Evolutionary conservation across 352 stramenopile species (phyloP).

Genomic region (Phytophthora citrophthora): DNA sequence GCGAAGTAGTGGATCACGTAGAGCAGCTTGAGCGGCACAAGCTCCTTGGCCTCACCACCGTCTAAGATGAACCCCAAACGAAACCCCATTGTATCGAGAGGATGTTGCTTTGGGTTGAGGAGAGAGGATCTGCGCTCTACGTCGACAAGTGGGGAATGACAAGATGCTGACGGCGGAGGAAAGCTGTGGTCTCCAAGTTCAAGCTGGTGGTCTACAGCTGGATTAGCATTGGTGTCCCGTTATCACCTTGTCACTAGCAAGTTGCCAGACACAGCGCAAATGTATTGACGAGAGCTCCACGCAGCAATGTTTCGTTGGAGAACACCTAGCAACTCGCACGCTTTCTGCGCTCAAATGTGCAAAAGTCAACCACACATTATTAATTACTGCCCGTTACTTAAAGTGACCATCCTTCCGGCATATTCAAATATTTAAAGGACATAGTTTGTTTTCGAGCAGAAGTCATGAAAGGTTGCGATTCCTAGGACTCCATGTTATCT

Average conservation of each 20-base stretch:
- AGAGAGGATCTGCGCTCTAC: constrained; percentile 9
- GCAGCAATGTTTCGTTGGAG: constrained; percentile 15
- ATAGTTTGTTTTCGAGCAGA: constrained; percentile 1
- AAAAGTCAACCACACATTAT: constrained; percentile 30
- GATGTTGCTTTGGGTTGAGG: not conserved
- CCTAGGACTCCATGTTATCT: constrained; percentile 1
- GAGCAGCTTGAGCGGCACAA: constrained; percentile 74
- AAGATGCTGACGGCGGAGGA: not conserved
- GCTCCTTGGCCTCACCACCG: constrained; percentile 59
- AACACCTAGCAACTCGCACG: constrained; percentile 22
- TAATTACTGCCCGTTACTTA: constrained; percentile 21
- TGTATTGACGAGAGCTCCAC: constrained; percentile 22
- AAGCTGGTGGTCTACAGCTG: constrained; percentile 5
- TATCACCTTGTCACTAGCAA: not conserved
- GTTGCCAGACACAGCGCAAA: constrained; percentile 1
- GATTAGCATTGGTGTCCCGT: constrained; percentile 2
- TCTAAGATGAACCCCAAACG: constrained; percentile 56
- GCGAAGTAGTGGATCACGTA: constrained; percentile 72
- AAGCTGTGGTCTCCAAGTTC: constrained; percentile 6
- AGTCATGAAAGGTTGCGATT: constrained; percentile 10
- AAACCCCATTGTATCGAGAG: constrained; percentile 28
- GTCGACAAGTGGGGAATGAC: constrained; percentile 28
- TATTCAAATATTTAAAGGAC: not conserved
- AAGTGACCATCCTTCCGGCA: constrained; percentile 12
- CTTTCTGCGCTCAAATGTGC: constrained; percentile 20